Base-by-base conservation (phyloP, 345 rosid species). In the Carallia brachiata region DNA sequence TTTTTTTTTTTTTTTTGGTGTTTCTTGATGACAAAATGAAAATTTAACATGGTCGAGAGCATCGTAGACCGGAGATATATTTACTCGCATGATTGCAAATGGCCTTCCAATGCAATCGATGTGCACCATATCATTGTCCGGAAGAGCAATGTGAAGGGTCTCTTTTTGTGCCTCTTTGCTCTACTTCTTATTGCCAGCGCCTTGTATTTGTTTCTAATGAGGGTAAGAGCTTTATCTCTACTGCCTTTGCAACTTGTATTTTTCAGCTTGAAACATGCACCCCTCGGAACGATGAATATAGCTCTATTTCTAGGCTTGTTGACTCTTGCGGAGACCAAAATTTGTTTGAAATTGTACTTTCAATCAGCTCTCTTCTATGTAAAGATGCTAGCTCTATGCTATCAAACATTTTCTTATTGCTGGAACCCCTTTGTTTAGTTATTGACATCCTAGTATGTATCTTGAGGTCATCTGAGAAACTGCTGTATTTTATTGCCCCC, bases 51-150 rank as follows among this genome's bases (percentile, higher is more conserved):
- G 91, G 80, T 39, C 39, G 84, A 65, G 47, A 74, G 82, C 28
- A 58, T 85, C 48, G 75, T 58, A n/a, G 62, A 78, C 65, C 71
- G 75, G 62, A 85, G 81, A 69, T 86, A 80, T 65, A 71, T 53
- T 47, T 90, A 90, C 75, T 6, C 69, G 1, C 84, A 71, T 28
- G 91, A 87, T 44, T 44, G 68, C 28, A 77, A 86, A 66, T 61
- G 78, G 82, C 79, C 78, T 52, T 28, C 71, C 68, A 83, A 78
- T 73, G 87, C 83, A 27, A 70, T 84, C 52, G 96, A 90, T 58
- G 65, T 68, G 62, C 94, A 91, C 79, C 89, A 83, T 74, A 79
- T 92, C 65, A 44, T 78, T 52, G 83, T 88, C 50, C 78, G 79
- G 44, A 84, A 79, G 66, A 79, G 87, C 74, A 55, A 62, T 31